Percentiles rank a stretch among this genome's conserved stretches.
Conservation (phyloP, 1,284 basidiomycete genomes). For the Phaffia rhodozyma region DNA sequence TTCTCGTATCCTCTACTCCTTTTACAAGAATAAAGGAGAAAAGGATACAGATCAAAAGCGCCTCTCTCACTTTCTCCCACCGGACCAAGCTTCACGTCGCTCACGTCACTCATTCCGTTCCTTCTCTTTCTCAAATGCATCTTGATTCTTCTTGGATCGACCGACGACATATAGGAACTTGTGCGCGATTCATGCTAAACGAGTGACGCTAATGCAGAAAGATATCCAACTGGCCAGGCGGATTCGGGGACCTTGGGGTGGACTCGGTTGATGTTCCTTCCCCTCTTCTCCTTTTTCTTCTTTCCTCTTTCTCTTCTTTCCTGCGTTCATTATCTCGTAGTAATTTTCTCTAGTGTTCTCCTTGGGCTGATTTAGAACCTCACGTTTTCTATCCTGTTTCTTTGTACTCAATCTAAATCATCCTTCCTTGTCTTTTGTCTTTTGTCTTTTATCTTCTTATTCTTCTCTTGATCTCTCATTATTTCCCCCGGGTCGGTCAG, state of each 20-base stretch:
- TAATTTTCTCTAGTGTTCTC: constrained; percentile 62
- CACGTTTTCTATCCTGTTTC: not conserved
- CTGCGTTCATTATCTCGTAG: constrained; percentile 43
- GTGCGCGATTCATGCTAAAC: constrained; percentile 94
- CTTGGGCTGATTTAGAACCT: constrained; percentile 29
- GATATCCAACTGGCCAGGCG: constrained; percentile 93
- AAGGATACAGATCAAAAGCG: not conserved
- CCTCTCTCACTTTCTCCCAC: not conserved
- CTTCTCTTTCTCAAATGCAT: not conserved
- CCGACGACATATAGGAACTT: constrained; percentile 50
- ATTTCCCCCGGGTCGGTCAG: not conserved
- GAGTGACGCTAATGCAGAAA: constrained; percentile 95
- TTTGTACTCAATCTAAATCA: too few relatives aligned
- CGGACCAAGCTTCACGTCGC: not conserved
- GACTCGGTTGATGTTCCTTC: not conserved
- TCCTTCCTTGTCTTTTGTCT: not conserved
- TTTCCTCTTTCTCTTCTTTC: not conserved
- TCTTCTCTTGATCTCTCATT: not conserved
- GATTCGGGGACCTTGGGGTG: constrained; percentile 54
- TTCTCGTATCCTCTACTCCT: too few relatives aligned
- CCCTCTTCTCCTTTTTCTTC: not conserved
- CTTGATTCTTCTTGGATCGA: not conserved
- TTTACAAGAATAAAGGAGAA: too few relatives aligned
- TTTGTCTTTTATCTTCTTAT: not conserved
- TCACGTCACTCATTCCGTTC: not conserved